phyloP scores from a whole-genome alignment of 225 moss, liverwort and hornwort genomes.

The Ulota crispa region DNA sequence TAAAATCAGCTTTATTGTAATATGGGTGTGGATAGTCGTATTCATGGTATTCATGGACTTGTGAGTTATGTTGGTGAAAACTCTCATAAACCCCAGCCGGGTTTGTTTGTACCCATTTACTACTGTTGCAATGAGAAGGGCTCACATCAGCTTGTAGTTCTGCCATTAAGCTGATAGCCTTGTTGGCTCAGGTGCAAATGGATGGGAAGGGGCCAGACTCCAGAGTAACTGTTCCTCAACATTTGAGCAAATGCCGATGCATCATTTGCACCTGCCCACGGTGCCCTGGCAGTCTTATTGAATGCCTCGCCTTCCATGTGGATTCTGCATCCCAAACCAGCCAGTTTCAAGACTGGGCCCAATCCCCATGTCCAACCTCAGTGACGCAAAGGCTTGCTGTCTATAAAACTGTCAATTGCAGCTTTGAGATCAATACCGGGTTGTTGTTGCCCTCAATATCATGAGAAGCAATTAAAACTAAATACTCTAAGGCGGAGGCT shows the following conservation, averaged over 20 bases:
- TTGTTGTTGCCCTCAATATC: too few species aligned
- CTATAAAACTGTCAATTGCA: too few species aligned
- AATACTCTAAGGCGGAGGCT: too few species aligned
- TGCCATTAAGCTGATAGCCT: neutral
- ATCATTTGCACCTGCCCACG: constrained; percentile 17
- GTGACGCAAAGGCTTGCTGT: too few species aligned
- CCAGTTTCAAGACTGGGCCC: too few species aligned
- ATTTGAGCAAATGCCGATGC: neutral
- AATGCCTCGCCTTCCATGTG: constrained; percentile 14
- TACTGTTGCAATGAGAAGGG: neutral
- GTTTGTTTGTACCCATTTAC: neutral
- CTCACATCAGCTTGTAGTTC: neutral
- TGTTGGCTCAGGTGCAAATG: neutral
- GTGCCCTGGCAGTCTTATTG: constrained; percentile 12
- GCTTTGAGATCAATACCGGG: too few species aligned
- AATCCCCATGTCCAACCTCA: too few species aligned
- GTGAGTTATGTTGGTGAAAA: neutral
- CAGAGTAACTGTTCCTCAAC: neutral
- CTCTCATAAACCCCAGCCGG: neutral
- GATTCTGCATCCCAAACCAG: neutral
- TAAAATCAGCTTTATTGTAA: neutral
- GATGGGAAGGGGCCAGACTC: neutral
- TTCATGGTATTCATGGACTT: neutral
- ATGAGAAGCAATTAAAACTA: too few species aligned
- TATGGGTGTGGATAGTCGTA: neutral